Evolutionary conservation across 2,329 filamentous ascomycete species (phyloP), one percentile per base, ranked within the genome.

Genomic region (Fusarium algeriense): DNA sequence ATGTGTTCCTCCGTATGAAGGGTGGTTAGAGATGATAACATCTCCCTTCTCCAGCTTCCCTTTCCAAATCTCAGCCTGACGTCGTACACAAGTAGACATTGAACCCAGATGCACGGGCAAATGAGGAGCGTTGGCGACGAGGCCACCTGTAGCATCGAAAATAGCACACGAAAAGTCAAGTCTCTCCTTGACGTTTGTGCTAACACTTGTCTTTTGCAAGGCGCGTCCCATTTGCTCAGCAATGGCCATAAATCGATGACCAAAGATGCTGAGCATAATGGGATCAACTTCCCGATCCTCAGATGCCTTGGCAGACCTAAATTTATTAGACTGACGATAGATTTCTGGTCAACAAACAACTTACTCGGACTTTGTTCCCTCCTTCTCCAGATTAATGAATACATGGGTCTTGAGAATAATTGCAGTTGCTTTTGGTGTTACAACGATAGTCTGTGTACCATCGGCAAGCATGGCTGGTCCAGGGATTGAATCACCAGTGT

Each of bases 381-480:
- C 83, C 49, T 90, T 90, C 59, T 91, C 89, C 43, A 96, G 88
- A 71, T 97, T 94, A 77, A 98, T 95, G 10, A 98, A 87, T 11
- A 98, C 93, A 75, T 97, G 95, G 0, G 94, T 97, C 69, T 93
- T 87, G 20, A 97, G 90, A 35, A 97, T 86, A 28, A 94, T 82
- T 0, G 95, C 95, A 26, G 89, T 89, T 5, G 94, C 89, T 34
- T 88, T 88, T 0, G 95, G 95, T 0, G 93, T 93, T 5, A 98
- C 90, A 1, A 98, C 93, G 69, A 98, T 96, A 0, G 95, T 98
- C 81, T 98, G 95, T 2, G 93, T 95, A 12, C 92, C 92, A 77
- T 95, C 95, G 4, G 93, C 93, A 63, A 97, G 87, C 81, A 97
- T 93, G 1, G 94, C 94, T 2, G 95, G 95, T 0, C 95, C 95